These are phyloP conservation scores for Hemisphaericaspora subhashii DNA, from an alignment of 1,139 yeast genomes.

Conservation along the genomic window DNA sequence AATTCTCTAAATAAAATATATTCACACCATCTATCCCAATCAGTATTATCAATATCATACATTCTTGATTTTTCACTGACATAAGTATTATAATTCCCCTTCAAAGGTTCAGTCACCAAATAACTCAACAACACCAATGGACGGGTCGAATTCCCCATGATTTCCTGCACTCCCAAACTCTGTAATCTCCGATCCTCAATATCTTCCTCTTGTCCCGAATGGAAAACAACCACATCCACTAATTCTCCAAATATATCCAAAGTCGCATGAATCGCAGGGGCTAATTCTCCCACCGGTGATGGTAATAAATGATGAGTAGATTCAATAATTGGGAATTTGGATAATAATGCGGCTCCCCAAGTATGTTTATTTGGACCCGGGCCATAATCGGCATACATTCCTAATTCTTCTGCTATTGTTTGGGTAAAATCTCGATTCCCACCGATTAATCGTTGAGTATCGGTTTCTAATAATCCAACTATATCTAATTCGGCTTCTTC, in stretches of 20 bases:
- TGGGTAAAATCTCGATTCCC: conserved; percentile 95
- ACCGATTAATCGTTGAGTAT: conserved; percentile 90
- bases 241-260: conserved; percentile 82
- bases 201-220: conserved; percentile 97
- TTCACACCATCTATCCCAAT: conserved; percentile 99
- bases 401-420: conserved; percentile 86
- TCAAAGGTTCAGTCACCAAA: conserved; percentile 80
- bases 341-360: conserved; percentile 93
- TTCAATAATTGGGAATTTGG: conserved; percentile 89
- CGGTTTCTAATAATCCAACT: conserved; percentile 87
- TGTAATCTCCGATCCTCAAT: conserved; percentile 89
- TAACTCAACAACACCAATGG: conserved; percentile 87
- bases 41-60: conserved; percentile 90
- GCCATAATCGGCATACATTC: conserved; percentile 94
- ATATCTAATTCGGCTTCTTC: conserved; percentile 86
- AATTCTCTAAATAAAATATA: conserved; percentile 86
- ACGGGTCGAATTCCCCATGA: conserved; percentile 76
- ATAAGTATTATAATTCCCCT: conserved; percentile 90
- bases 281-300: conserved; percentile 94
- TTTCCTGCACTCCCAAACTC: conserved; percentile 68
- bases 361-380: conserved; percentile 98
- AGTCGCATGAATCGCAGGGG: conserved; percentile 97
- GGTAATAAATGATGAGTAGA: conserved; percentile 92
- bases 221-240: conserved; percentile 94
- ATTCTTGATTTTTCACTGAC: conserved; percentile 82